Evolutionary conservation across 2,329 filamentous ascomycete species (phyloP), one percentile per base, ranked within the genome.

Genomic region (Verticillium klebahnii): DNA sequence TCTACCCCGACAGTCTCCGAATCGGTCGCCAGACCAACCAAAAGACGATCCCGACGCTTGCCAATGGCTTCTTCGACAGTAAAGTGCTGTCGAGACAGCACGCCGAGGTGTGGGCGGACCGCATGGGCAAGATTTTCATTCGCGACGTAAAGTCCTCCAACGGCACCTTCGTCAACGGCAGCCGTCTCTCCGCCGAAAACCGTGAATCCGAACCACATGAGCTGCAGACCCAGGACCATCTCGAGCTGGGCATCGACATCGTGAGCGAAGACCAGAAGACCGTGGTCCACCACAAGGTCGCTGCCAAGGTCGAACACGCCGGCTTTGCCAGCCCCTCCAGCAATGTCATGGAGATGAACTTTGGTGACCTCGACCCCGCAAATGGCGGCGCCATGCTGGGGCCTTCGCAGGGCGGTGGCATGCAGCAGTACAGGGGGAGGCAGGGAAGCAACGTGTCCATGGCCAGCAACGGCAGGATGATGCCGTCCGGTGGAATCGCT

Each of bases 231-330:
- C 89, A 92, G 67, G 95, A 99, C 72, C 92, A 95, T 65, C 80
- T 99, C 60, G 95, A 99, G 73, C 83, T 99, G 39, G 95, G 95
- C 61, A 99, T 99, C 69, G 95, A 99, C 72, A 99, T 99, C 71
- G 94, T 99, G 59, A 97, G 92, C 75, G 95, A 99, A 74, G 95
- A 99, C 73, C 94, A 98, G 74, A 98, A 97, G 78, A 97, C 93
- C 0, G 93, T 99, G 32, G 93, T 99, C 15, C 95, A 99, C 72
- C 95, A 98, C 79, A 99, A 99, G 73, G 95, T 99, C 57, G 93
- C 94, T 23, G 93, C 95, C 61, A 96, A 96, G 73, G 93, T 99
- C 61, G 95, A 99, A 74, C 92, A 97, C 77, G 93, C 95, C 45
- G 95, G 95, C 7, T 89, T 94, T 66, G 85, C 93, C 65, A 88